phyloP scores from a whole-genome alignment of 2,329 filamentous ascomycete genomes.

The Metarhizium robertsii region DNA sequence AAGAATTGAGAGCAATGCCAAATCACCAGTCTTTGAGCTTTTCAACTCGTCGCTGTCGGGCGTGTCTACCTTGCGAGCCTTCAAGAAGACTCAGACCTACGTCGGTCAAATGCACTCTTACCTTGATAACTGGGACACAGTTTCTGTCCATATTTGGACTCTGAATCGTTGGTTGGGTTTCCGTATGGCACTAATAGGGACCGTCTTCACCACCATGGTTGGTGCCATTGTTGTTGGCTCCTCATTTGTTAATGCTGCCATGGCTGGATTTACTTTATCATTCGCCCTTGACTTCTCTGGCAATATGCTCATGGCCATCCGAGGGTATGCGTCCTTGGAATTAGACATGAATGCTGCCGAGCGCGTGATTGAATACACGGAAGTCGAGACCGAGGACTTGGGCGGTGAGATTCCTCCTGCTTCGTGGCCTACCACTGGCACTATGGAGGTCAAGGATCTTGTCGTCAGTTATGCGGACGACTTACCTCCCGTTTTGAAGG shows the following conservation, averaged over 20 bases:
- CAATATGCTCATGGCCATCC: slow-evolving; percentile 55
- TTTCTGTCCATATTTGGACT: slow-evolving; percentile 59
- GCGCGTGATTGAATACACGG: slow-evolving; percentile 65
- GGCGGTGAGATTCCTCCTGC: slow-evolving; percentile 53
- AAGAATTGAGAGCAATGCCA: slow-evolving; percentile 65
- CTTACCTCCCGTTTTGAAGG: slow-evolving; percentile 60
- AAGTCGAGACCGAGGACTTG: slow-evolving; percentile 57
- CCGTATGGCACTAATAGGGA: slow-evolving; percentile 61
- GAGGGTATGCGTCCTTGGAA: slow-evolving; percentile 61
- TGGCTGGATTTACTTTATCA: slow-evolving; percentile 67
- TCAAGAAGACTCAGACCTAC: slow-evolving; percentile 58
- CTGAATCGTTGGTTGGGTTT: slow-evolving; percentile 72
- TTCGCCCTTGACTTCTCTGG: slow-evolving; percentile 63
- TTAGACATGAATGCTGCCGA: slow-evolving; percentile 73
- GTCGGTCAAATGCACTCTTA: slow-evolving; percentile 59
- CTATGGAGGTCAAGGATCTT: slow-evolving; percentile 63
- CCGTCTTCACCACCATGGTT: slow-evolving; percentile 57
- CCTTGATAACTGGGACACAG: slow-evolving; percentile 58
- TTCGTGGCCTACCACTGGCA: slow-evolving; percentile 66
- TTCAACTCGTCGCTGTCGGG: slow-evolving; percentile 66
- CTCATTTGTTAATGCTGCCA: slow-evolving; percentile 53
- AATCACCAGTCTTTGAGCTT: slow-evolving; percentile 72
- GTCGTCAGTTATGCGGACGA: slow-evolving; percentile 64
- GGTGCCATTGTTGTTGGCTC: slow-evolving; percentile 54
- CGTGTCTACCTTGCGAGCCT: slow-evolving; percentile 67